A percentile compares a stretch with the other conserved stretches of the same genome.
These are phyloP conservation scores for Colletotrichum graminicola DNA, from an alignment of 2,329 filamentous ascomycete genomes.

Conservation along the genomic window DNA sequence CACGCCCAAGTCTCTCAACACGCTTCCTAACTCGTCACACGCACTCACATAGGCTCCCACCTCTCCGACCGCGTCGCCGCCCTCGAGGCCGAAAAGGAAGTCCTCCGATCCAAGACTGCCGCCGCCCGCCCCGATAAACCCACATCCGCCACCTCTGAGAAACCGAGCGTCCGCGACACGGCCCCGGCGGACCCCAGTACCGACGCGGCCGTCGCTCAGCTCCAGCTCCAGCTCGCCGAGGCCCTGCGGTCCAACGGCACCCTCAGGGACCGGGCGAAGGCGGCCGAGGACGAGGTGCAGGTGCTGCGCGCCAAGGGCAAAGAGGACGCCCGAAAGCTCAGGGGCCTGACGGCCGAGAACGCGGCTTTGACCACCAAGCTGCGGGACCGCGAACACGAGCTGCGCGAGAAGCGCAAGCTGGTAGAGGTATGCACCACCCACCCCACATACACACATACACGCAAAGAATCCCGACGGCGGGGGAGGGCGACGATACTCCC, in stretches of 20 bases:
- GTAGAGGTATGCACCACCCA: slow-evolving; percentile 68
- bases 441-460: no score
- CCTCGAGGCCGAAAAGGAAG: slow-evolving; percentile 69
- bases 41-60: slow-evolving; percentile 64
- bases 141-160: slow-evolving; percentile 44
- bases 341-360: slow-evolving; percentile 72
- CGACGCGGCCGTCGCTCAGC: slow-evolving; percentile 58
- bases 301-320: slow-evolving; percentile 71
- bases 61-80: slow-evolving; percentile 76
- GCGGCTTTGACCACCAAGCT: slow-evolving; percentile 73
- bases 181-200: slow-evolving; percentile 41
- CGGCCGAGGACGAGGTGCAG: slow-evolving; percentile 73
- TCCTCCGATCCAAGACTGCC: slow-evolving; percentile 50
- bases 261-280: slow-evolving; percentile 73
- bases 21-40: background rate
- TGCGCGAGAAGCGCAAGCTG: slow-evolving; percentile 85
- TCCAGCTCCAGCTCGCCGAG: slow-evolving; percentile 79
- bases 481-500: background rate
- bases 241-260: slow-evolving; percentile 80
- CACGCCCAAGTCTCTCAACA: background rate
- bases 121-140: slow-evolving; percentile 40
- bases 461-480: no score
- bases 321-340: slow-evolving; percentile 72
- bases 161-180: slow-evolving; percentile 8
- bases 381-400: slow-evolving; percentile 86